Evolutionary conservation across 139 green algal genomes (phyloP).

Genomic region (Dunaliella primolecta): DNA sequence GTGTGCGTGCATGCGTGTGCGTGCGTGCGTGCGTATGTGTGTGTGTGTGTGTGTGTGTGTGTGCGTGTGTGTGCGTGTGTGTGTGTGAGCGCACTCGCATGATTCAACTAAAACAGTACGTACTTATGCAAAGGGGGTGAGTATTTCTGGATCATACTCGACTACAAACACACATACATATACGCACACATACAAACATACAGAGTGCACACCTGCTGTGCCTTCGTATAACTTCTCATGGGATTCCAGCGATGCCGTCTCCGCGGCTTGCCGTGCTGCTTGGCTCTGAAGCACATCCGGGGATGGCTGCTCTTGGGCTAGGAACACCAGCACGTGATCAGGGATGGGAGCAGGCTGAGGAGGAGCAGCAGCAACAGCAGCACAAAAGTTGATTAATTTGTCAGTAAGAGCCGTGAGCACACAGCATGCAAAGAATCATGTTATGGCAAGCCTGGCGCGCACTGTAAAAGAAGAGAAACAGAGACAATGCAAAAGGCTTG

Average conservation of each 20-base stretch:
- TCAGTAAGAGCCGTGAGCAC: no score
- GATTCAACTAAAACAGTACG: no score
- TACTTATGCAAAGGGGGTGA: no score
- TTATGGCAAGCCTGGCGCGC: no score
- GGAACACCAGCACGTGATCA: not conserved
- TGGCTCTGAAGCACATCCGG: not conserved
- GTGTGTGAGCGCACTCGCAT: not conserved
- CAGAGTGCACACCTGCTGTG: not conserved
- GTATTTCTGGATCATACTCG: no score
- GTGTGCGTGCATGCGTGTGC: slow-evolving; percentile 5
- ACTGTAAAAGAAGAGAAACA: no score
- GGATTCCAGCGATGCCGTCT: not conserved
- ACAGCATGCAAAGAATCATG: no score
- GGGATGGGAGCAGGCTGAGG: not conserved
- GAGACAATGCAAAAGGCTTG: no score
- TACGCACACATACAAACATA: not conserved
- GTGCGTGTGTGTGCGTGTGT: not conserved
- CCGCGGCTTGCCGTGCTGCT: not conserved
- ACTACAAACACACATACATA: not conserved
- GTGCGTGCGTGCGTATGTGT: slow-evolving; percentile 14
- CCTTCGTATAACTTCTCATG: not conserved
- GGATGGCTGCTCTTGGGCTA: not conserved
- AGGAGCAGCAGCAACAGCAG: not conserved
- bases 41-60: slow-evolving; percentile 11
- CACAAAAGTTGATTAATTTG: no score